phyloP scores from a whole-genome alignment of 2,329 filamentous ascomycete genomes.

The Xylaria sp. region DNA sequence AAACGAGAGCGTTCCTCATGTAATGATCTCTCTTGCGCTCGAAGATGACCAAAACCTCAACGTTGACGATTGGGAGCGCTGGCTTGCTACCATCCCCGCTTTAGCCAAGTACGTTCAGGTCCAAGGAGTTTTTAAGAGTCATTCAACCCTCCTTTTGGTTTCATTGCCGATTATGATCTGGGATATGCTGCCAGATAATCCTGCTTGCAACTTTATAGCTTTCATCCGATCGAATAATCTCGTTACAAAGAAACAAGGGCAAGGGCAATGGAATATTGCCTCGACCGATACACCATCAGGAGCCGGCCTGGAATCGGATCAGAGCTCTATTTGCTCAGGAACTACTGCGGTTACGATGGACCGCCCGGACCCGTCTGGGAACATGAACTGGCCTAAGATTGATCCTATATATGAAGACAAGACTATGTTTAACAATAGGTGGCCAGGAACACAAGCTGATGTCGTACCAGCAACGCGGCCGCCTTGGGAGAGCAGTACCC shows the following conservation, averaged over 20 bases:
- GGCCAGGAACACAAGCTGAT: slow-evolving; percentile 16
- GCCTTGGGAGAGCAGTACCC: slow-evolving; percentile 6
- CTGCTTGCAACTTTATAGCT: slow-evolving; percentile 66
- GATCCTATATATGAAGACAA: slow-evolving; percentile 35
- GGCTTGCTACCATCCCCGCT: slow-evolving; percentile 65
- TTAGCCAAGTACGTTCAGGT: slow-evolving; percentile 69
- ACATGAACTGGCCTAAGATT: slow-evolving; percentile 36
- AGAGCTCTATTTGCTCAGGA: slow-evolving; percentile 45
- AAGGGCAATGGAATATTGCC: slow-evolving; percentile 31
- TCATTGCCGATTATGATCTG: slow-evolving; percentile 69
- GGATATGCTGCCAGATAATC: slow-evolving; percentile 67
- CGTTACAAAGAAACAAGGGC: slow-evolving; percentile 48
- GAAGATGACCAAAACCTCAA: slow-evolving; percentile 67
- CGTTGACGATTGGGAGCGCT: slow-evolving; percentile 68
- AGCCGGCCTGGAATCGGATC: slow-evolving; percentile 42
- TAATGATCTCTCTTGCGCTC: slow-evolving; percentile 68
- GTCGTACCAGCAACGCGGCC: slow-evolving; percentile 1
- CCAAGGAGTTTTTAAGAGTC: slow-evolving; percentile 69
- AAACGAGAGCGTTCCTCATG: slow-evolving; percentile 66
- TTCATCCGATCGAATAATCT: slow-evolving; percentile 69
- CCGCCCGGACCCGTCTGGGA: slow-evolving; percentile 29
- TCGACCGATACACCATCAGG: slow-evolving; percentile 27
- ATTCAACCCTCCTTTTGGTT: slow-evolving; percentile 66
- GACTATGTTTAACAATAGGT: slow-evolving; percentile 19
- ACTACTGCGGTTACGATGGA: slow-evolving; percentile 43